These are phyloP conservation scores for Papilionanthe hybrid DNA, from an alignment of 116 monocot genomes.

Conservation along the genomic window DNA sequence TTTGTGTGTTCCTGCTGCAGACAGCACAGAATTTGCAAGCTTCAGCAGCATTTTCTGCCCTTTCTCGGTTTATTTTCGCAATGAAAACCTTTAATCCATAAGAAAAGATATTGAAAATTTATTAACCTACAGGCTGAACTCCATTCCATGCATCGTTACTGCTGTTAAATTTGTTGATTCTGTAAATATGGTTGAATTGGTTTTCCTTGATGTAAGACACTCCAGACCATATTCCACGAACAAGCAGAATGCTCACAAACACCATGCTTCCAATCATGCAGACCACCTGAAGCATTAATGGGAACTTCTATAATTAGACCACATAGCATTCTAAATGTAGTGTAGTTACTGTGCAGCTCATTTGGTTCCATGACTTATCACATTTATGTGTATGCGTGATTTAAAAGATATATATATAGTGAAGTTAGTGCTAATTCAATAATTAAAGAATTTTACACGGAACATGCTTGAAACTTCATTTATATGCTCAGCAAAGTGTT, in stretches of 20 bases:
- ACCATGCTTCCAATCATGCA: slow-evolving; percentile 82
- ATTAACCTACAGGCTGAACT: neutral
- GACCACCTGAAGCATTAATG: neutral
- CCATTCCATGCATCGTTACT: neutral
- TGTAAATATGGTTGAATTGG: slow-evolving; percentile 33
- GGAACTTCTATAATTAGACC: neutral
- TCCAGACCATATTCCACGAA: slow-evolving; percentile 77
- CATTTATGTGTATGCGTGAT: too few relatives aligned
- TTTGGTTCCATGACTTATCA: too few relatives aligned
- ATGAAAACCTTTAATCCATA: neutral
- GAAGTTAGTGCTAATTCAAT: too few relatives aligned
- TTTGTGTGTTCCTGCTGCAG: neutral
- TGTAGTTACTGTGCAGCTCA: too few relatives aligned
- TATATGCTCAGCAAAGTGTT: too few relatives aligned
- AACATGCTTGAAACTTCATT: too few relatives aligned
- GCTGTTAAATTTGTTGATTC: slow-evolving; percentile 19
- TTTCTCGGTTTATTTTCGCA: neutral
- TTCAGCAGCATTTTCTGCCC: neutral
- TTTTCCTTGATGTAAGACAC: slow-evolving; percentile 55
- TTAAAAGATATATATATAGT: too few relatives aligned
- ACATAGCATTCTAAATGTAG: neutral
- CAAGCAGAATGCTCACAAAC: slow-evolving; percentile 67
- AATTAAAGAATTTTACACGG: too few relatives aligned
- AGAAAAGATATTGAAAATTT: neutral
- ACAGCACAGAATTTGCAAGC: neutral